Conservation (phyloP, 2,329 filamentous ascomycete genomes). For the Pezicula carpinea region DNA sequence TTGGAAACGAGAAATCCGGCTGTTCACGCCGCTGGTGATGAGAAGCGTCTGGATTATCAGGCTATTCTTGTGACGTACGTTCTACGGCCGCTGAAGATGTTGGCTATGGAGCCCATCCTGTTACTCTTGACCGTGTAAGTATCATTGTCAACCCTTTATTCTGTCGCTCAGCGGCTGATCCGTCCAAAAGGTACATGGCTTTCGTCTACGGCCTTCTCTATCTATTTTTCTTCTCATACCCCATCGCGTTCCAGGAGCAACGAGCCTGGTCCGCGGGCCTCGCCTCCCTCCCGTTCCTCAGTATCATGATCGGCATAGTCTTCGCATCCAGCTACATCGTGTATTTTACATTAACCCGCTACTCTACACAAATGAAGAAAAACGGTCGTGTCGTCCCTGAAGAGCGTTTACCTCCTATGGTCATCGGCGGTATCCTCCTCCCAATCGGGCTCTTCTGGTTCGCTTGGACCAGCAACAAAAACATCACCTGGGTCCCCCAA, state of each 20-base stretch:
- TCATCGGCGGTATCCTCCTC: constrained; percentile 37
- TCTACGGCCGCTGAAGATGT: constrained; percentile 14
- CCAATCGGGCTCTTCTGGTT: constrained; percentile 47
- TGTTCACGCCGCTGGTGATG: constrained; percentile 26
- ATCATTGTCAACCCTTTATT: no score
- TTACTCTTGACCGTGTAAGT: no score
- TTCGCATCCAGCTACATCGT: constrained; percentile 18
- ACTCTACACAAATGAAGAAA: constrained; percentile 22
- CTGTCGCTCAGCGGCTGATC: no score
- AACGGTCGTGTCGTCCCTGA: constrained; percentile 33
- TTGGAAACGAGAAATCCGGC: constrained; percentile 33
- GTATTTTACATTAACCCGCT: constrained; percentile 29
- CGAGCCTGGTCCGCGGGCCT: constrained; percentile 34
- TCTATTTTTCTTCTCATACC: constrained; percentile 43
- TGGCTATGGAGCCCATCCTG: constrained; percentile 21
- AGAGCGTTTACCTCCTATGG: constrained; percentile 41
- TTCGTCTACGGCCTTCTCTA: constrained; percentile 23
- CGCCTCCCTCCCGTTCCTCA: constrained; percentile 36
- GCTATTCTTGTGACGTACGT: constrained; percentile 24
- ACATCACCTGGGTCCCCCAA: constrained; percentile 35
- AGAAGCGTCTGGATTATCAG: constrained; percentile 30
- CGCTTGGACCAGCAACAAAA: constrained; percentile 39
- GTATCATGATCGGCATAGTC: constrained; percentile 33
- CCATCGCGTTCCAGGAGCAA: constrained; percentile 37
- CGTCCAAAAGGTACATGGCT: no score